Evolutionary conservation across 2,329 filamentous ascomycete genomes (phyloP).

Genomic region (Penicillium rolfsii): DNA sequence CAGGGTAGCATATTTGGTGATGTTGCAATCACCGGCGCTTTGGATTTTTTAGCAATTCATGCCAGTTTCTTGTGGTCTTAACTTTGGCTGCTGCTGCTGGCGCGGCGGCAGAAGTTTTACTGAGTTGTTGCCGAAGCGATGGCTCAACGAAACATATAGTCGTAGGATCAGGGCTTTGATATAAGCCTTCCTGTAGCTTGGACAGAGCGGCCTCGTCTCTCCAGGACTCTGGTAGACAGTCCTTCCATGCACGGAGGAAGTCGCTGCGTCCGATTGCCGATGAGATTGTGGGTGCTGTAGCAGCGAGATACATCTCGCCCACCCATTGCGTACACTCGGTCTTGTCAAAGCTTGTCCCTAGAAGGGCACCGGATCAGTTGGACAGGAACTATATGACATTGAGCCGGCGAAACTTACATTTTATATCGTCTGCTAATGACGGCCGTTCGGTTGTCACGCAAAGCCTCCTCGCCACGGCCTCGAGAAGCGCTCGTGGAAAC

Average conservation of each 20-base stretch:
- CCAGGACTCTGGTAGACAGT: constrained; percentile 50
- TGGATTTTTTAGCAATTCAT: constrained; percentile 47
- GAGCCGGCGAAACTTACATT: constrained; percentile 38
- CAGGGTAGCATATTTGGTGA: constrained; percentile 7
- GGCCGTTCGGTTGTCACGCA: constrained; percentile 32
- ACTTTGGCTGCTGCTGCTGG: constrained; percentile 29
- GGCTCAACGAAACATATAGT: constrained; percentile 42
- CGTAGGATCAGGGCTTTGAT: constrained; percentile 40
- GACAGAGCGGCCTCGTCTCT: constrained; percentile 39
- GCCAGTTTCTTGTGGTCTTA: constrained; percentile 48
- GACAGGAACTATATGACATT: not conserved
- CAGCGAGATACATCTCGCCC: constrained; percentile 46
- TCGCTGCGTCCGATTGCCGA: constrained; percentile 38
- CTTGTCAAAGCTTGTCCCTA: constrained; percentile 48
- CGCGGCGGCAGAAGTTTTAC: constrained; percentile 31
- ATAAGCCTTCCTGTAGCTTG: constrained; percentile 39
- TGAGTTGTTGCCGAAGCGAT: constrained; percentile 35
- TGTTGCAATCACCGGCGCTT: constrained; percentile 34
- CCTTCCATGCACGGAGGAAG: constrained; percentile 47
- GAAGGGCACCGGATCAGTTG: not conserved
- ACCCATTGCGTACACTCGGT: constrained; percentile 40
- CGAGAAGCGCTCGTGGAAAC: constrained; percentile 41
- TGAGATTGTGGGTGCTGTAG: constrained; percentile 37
- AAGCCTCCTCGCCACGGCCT: constrained; percentile 44
- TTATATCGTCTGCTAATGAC: constrained; percentile 32